phyloP scores from a whole-genome alignment of 139 green algal species.

The Trebouxia sp. region DNA sequence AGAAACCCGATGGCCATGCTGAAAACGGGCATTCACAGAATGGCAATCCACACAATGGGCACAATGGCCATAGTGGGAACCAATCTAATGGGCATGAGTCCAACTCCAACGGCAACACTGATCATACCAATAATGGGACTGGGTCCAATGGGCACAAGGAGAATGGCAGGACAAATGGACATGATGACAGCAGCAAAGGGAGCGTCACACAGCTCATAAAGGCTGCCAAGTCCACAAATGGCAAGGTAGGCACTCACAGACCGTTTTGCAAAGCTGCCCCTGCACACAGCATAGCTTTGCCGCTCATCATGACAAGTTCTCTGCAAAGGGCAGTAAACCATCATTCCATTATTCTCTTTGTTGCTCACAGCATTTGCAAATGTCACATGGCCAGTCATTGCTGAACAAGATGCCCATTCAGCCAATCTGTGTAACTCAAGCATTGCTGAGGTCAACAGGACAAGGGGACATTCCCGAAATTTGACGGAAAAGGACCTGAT shows the following conservation, averaged over 20 bases:
- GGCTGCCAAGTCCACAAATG: background rate
- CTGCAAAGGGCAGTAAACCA: too few species aligned
- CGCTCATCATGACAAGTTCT: too few species aligned
- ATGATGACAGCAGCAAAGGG: constrained; percentile 10
- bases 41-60: constrained; percentile 11
- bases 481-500: too few species aligned
- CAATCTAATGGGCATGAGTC: background rate
- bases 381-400: too few species aligned
- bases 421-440: too few species aligned
- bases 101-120: too few species aligned
- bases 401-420: too few species aligned
- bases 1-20: background rate
- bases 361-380: too few species aligned
- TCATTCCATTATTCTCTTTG: background rate
- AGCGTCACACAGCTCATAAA: background rate
- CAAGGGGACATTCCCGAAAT: too few species aligned
- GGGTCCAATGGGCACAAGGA: background rate
- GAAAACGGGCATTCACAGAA: background rate
- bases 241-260: background rate
- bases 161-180: background rate
- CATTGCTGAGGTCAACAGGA: too few species aligned
- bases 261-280: background rate
- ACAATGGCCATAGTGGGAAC: background rate
- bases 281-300: background rate
- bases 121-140: background rate